Conservation (phyloP, 371 early-diverging fungal genomes). For the Mortierella sp. region DNA sequence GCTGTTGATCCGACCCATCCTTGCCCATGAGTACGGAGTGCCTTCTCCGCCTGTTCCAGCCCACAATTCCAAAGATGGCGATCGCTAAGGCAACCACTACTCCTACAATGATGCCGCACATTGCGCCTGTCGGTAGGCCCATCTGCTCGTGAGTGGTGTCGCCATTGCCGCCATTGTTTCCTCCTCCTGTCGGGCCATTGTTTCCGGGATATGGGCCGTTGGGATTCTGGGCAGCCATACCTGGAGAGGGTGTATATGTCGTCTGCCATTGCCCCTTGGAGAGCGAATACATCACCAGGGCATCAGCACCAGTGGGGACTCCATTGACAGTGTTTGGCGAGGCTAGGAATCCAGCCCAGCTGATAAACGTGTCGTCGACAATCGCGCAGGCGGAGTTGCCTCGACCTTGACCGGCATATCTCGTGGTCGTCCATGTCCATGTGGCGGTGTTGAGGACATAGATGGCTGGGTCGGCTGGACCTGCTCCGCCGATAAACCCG, state of each 20-base stretch:
- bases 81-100: constrained; percentile 1
- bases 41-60: constrained; percentile 14
- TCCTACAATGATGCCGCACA: constrained; percentile 37
- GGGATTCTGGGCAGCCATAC: not conserved
- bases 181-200: not conserved
- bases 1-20: not conserved
- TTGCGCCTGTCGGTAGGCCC: constrained; percentile 26
- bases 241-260: constrained; percentile 38
- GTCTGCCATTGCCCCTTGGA: constrained; percentile 24
- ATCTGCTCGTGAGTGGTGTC: not conserved
- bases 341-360: constrained; percentile 47
- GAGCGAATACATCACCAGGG: constrained; percentile 32
- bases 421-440: constrained; percentile 40
- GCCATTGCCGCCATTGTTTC: not conserved
- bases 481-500: constrained; percentile 21
- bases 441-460: constrained; percentile 38
- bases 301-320: constrained; percentile 24
- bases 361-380: constrained; percentile 35
- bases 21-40: not conserved
- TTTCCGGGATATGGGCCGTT: not conserved
- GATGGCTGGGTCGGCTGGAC: constrained; percentile 29
- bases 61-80: not conserved
- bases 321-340: constrained; percentile 25
- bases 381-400: constrained; percentile 45
- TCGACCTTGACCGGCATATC: constrained; percentile 23